Evolutionary conservation across 139 green algal species (phyloP).

Genomic region (Tetraselmis striata): DNA sequence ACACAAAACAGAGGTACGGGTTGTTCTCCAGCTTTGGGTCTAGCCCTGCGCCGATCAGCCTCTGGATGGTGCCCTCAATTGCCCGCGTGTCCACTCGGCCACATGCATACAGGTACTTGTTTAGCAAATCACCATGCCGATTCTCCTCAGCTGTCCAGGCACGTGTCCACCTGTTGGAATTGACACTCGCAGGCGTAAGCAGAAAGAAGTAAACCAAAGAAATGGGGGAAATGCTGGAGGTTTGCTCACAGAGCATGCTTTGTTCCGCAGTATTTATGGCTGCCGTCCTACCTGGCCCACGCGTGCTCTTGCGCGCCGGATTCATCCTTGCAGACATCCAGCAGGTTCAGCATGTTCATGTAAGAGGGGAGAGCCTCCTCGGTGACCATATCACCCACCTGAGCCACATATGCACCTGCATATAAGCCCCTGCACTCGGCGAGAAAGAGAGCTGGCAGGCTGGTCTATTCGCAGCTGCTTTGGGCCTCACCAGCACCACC

Average conservation of each 20-base stretch:
- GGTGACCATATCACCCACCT: conserved; percentile 58
- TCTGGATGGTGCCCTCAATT: conserved; percentile 70
- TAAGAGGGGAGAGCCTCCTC: conserved; percentile 62
- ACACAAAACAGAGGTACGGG: conserved; percentile 77
- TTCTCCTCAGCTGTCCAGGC: conserved; percentile 71
- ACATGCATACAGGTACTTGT: conserved; percentile 71
- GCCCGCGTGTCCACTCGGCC: conserved; percentile 37
- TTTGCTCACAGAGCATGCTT: no score
- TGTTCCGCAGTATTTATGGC: no score
- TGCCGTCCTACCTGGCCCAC: background rate
- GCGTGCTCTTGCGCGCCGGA: background rate
- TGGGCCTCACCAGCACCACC: conserved; percentile 21
- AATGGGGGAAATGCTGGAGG: no score
- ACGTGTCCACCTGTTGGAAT: conserved; percentile 2
- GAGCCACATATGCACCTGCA: no score
- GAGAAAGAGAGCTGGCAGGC: no score
- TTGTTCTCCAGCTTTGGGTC: conserved; percentile 66
- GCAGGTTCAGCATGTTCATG: conserved; percentile 61
- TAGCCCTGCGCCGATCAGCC: conserved; percentile 64
- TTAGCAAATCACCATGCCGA: conserved; percentile 73
- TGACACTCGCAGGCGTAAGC: no score
- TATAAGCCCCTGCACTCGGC: no score
- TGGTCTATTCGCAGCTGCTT: no score
- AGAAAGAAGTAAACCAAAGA: no score
- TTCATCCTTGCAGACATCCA: conserved; percentile 34